Percentiles rank a stretch among this genome's conserved stretches.
These are phyloP conservation scores for Trichophyton equinum DNA, from an alignment of 2,329 filamentous ascomycete species.

Conservation along the genomic window DNA sequence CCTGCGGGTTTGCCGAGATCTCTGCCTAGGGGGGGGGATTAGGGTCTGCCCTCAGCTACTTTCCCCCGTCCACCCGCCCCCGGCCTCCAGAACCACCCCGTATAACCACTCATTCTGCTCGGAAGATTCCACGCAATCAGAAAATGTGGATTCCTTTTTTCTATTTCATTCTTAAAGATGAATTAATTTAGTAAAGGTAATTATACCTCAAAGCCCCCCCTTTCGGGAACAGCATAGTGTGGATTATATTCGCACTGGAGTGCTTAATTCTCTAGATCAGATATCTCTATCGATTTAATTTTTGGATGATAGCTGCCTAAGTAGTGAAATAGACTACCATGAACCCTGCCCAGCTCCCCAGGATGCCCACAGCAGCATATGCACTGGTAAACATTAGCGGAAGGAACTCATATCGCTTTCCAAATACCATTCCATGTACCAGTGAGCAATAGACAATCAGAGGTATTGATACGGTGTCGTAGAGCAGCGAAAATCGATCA, in stretches of 20 bases:
- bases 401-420: slow-evolving; percentile 67
- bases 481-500: slow-evolving; percentile 79
- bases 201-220: neutral
- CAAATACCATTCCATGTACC: slow-evolving; percentile 71
- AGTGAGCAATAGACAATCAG: slow-evolving; percentile 80
- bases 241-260: neutral
- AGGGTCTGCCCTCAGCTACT: neutral
- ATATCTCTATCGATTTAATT: neutral
- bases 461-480: slow-evolving; percentile 80
- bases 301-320: neutral
- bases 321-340: slow-evolving; percentile 76
- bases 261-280: neutral
- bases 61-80: slow-evolving; percentile 13
- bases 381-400: slow-evolving; percentile 95
- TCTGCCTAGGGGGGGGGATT: neutral
- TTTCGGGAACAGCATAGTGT: neutral
- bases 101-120: slow-evolving; percentile 58
- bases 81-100: slow-evolving; percentile 31
- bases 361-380: slow-evolving; percentile 86
- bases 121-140: slow-evolving; percentile 30
- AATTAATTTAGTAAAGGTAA: too few species aligned
- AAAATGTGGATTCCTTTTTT: slow-evolving; percentile 7
- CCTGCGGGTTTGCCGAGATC: neutral
- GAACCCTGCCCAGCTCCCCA: slow-evolving; percentile 91
- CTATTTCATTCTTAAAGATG: too few species aligned